phyloP scores from a whole-genome alignment of 108 stramenopile species.

The Hondaea fermentalgiana region DNA sequence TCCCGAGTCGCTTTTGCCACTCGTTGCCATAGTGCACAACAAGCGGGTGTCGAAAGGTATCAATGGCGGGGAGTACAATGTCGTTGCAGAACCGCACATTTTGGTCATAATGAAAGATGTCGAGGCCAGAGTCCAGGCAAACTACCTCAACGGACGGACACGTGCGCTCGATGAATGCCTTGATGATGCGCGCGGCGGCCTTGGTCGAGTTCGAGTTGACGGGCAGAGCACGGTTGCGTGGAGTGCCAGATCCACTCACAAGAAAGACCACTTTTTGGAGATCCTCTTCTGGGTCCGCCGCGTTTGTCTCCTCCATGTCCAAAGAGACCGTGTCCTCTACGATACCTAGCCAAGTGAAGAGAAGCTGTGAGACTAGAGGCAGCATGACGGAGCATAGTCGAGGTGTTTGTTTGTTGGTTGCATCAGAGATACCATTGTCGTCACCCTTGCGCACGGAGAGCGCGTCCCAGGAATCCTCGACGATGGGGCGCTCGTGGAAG shows the following conservation, averaged over 20 bases:
- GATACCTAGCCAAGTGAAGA: not conserved
- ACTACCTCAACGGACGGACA: not conserved
- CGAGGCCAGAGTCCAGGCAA: constrained; percentile 69
- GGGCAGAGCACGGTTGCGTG: not conserved
- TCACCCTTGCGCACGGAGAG: not conserved
- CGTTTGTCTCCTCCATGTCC: too few relatives aligned
- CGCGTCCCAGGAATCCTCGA: not conserved
- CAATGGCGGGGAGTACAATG: constrained; percentile 73
- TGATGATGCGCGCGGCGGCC: constrained; percentile 7
- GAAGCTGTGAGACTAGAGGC: not conserved
- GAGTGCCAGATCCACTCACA: constrained; percentile 5
- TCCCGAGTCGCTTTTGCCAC: constrained; percentile 66
- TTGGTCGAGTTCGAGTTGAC: constrained; percentile 22
- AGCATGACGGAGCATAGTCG: not conserved
- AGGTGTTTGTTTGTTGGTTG: not conserved
- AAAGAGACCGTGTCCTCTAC: not conserved
- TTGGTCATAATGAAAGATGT: constrained; percentile 89
- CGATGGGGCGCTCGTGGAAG: not conserved
- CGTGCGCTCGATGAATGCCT: not conserved
- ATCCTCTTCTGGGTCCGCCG: not conserved
- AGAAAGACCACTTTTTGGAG: not conserved
- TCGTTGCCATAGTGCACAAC: constrained; percentile 52
- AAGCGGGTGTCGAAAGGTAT: constrained; percentile 70
- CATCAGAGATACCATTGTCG: not conserved
- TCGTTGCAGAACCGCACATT: constrained; percentile 84